phyloP scores from a whole-genome alignment of 306 rosid species.

The Fragaria iinumae region DNA sequence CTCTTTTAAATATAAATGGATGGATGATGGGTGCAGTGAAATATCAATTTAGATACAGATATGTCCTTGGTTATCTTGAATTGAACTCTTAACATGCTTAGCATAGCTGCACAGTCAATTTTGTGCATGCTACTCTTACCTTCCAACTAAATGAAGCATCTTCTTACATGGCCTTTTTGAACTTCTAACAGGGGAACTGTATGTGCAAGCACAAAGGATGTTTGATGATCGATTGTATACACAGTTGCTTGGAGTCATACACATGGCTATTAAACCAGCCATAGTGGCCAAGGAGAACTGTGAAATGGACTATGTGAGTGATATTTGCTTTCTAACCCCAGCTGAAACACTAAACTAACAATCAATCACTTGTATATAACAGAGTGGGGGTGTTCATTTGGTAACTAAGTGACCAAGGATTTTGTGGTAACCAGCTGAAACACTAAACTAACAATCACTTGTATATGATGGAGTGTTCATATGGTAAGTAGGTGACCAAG shows the following conservation, averaged over 20 bases:
- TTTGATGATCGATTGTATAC: conserved; percentile 67
- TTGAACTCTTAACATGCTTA: neutral
- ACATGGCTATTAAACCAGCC: conserved; percentile 73
- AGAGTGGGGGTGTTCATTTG: neutral
- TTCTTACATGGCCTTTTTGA: conserved; percentile 5
- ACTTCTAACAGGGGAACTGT: conserved; percentile 70
- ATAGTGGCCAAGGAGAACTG: conserved; percentile 55
- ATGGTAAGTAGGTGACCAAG: neutral
- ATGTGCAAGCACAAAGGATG: conserved; percentile 80
- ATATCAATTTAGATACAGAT: neutral
- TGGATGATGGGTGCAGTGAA: conserved; percentile 1
- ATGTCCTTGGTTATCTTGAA: neutral
- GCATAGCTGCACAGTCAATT: neutral
- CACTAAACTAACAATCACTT: neutral
- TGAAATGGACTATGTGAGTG: conserved; percentile 87
- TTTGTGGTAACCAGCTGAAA: neutral
- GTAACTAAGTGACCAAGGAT: neutral
- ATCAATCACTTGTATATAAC: neutral
- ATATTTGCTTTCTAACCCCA: neutral
- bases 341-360: neutral
- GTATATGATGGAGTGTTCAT: neutral
- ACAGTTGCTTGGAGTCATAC: conserved; percentile 61
- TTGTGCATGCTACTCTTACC: conserved; percentile 1
- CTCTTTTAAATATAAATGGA: neutral
- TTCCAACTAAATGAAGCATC: neutral